Conservation (phyloP, 1,284 basidiomycete species). For the Cryptococcus sp. region DNA sequence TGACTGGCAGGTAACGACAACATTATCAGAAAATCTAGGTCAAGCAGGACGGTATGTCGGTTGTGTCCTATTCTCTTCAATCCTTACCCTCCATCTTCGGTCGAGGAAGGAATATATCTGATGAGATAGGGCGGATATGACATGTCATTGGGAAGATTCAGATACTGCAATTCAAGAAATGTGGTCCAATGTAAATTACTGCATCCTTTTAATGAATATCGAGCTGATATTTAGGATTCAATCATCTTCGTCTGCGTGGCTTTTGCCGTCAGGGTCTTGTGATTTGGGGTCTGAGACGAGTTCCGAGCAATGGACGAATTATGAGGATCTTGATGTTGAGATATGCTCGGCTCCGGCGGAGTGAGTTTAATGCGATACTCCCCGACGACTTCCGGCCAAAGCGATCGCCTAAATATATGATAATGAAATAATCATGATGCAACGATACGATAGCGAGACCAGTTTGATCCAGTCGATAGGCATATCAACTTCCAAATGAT, state of each 20-base stretch:
- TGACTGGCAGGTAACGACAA: slow-evolving; percentile 27
- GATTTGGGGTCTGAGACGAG: too few species aligned
- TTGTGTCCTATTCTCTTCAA: background rate
- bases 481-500: too few species aligned
- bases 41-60: slow-evolving; percentile 36
- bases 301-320: too few species aligned
- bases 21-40: slow-evolving; percentile 41
- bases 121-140: slow-evolving; percentile 38
- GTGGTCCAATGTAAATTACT: slow-evolving; percentile 37
- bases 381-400: too few species aligned
- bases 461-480: too few species aligned
- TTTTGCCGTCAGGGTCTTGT: slow-evolving; percentile 36
- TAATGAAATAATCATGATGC: too few species aligned
- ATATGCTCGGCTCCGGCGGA: too few species aligned
- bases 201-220: background rate
- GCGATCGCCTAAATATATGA: too few species aligned
- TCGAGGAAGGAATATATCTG: background rate
- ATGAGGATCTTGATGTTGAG: too few species aligned
- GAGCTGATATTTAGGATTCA: slow-evolving; percentile 25
- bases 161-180: slow-evolving; percentile 43
- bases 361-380: too few species aligned
- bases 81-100: too few species aligned
- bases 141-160: slow-evolving; percentile 46
- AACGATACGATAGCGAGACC: too few species aligned
- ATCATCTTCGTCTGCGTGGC: slow-evolving; percentile 42